Evolutionary conservation across 192 early-diverging fungal species (phyloP), one percentile per base, ranked within the genome.

Genomic region (Kappamyces sp.): DNA sequence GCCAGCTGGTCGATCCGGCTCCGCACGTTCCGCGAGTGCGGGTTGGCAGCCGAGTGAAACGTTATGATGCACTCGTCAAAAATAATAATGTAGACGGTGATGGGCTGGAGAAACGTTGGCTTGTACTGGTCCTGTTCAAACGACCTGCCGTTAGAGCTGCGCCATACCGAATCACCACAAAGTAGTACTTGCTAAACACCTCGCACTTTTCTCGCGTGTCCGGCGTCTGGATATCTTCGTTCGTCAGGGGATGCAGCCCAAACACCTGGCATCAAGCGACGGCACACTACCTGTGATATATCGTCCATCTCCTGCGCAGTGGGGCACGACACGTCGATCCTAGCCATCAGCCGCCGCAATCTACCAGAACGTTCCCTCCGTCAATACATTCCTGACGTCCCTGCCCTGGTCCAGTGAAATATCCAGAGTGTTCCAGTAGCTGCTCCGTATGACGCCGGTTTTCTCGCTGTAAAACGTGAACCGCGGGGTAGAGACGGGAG

Each of bases 141-240:
- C 3, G 66, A 71, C 34, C 44, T 59, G 44, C 43, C 49, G 57
- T 1, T 59, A 43, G 15, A 59, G 31, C 40, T 3, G 49, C 80
- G 65, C 90, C 87, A 8, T 79, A 82, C 38, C 90, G 77, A 65
- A 94, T 93, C 61, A 87, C 86, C 23, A 96, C 84, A 75, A 97
- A 97, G 61, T 88, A 90, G 70, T 99, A 99, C 54, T 90, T 84
- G 51, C 74, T 75, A 69, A 92, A 97, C 36, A 86, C 74, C 69
- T 99, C 94, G 55, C 91, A 91, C 63, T 97, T 97, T 73, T 99
- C 97, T 10, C 94, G 78, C n/a, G 84, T 82, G 55, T 92, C 88
- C 37, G 90, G 84, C 13, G 83, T 87, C 39, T 77, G 66, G 50
- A 99, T 96, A 63, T 99, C 97, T 75, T 99, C 92, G 13, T 77